Base-by-base conservation (phyloP, 2,329 filamentous ascomycete species). In the Zalaria sp. region DNA sequence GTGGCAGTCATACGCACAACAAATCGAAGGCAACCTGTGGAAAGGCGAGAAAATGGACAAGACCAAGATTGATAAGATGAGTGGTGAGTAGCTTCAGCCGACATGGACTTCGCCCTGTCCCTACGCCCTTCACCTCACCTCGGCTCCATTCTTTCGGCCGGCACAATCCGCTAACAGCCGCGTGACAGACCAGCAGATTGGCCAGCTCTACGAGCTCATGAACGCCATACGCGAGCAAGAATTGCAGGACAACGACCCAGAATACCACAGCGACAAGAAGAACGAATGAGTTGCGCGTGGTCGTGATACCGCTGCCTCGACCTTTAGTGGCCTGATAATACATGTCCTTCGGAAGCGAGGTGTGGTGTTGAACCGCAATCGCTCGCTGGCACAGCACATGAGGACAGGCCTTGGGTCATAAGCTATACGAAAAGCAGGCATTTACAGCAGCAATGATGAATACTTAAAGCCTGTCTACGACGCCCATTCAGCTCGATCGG, bases 1-100 rank as follows among this genome's bases (percentile, higher is more conserved):
- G 61, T 98, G 89, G 89, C 91, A 98, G 61, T 66, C 85, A 40
- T 98, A 96, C 57, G 88, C 87, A 2, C 89, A 98, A 59, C 80
- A 86, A 57, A 66, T 98, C 10, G 89, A 96, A 57, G 89, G 88
- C 0, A 81, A 93, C 41, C 61, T 72, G 0, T 96, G 91, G 91
- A 71, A 74, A 45, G 89, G 81, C 1, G 84, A 85, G 48, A 89
- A 81, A 59, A 71, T 96, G 59, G 89, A 96, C 49, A 75, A 77
- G 51, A 69, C 66, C 1, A 94, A 94, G 63, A 68, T 96, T 43
- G 80, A 86, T 46, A 95, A 94, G 63, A 84, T 96, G 86, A 96
- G 83, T 59, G 88, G 87, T 93, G 60, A 52, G 79, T 67, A 35
- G n/a, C 26, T 11, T 36, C 27, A 34, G 27, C 7, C 2, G 10